These are phyloP conservation scores for Exophiala viscosa DNA, from an alignment of 2,329 filamentous ascomycete species.

Conservation along the genomic window DNA sequence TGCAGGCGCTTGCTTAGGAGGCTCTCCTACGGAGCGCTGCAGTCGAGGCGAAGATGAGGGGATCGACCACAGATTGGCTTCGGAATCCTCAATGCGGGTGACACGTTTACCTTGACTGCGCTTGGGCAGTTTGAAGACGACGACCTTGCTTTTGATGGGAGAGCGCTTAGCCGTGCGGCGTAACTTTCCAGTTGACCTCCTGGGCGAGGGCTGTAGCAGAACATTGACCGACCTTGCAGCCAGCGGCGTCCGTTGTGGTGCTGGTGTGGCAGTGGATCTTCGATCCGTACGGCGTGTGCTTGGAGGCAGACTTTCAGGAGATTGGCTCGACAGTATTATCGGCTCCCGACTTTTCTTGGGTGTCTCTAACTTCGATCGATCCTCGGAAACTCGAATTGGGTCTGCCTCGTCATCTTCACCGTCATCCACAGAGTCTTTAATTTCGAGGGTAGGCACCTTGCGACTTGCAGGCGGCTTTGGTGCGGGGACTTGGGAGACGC, in stretches of 20 bases:
- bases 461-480: not conserved
- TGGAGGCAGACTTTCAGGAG: constrained; percentile 22
- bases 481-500: not conserved
- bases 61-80: constrained; percentile 23
- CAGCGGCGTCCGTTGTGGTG: constrained; percentile 15
- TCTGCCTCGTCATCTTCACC: constrained; percentile 2
- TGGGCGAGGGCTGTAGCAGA: not conserved
- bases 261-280: constrained; percentile 12
- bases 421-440: constrained; percentile 22
- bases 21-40: not conserved
- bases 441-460: constrained; percentile 6
- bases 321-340: constrained; percentile 26
- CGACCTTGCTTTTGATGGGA: constrained; percentile 14
- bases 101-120: not conserved
- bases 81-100: constrained; percentile 18
- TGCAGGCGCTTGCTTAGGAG: not conserved
- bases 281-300: constrained; percentile 11
- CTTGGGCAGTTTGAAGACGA: constrained; percentile 21
- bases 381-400: not conserved
- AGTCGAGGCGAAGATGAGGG: constrained; percentile 24
- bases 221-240: constrained; percentile 19
- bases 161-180: not conserved
- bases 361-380: not conserved
- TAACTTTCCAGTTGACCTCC: constrained; percentile 3
- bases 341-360: constrained; percentile 9